phyloP scores from a whole-genome alignment of 1,284 basidiomycete species.

The Pyrrhoderma noxium region DNA sequence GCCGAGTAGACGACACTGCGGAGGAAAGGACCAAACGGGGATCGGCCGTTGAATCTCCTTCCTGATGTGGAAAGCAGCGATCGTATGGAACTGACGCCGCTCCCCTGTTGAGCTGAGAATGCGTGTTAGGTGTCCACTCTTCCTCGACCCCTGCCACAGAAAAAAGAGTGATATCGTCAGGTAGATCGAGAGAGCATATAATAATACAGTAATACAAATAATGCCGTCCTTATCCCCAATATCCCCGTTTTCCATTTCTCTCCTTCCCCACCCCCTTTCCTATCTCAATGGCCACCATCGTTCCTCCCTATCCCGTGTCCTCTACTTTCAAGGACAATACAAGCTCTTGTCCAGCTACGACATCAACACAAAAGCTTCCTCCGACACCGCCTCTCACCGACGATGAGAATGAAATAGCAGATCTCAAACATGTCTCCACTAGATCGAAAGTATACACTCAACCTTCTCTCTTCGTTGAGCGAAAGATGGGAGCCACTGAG shows the following conservation, averaged over 20 bases:
- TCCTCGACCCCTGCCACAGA: neutral
- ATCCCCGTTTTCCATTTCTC: neutral
- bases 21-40: neutral
- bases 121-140: neutral
- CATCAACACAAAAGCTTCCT: neutral
- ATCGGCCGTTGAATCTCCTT: too few relatives aligned
- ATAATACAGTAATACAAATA: neutral
- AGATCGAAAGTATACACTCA: neutral
- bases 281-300: neutral
- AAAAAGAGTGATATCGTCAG: neutral
- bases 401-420: conserved; percentile 7
- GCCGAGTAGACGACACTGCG: neutral
- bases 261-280: neutral
- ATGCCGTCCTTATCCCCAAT: neutral
- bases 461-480: conserved; percentile 27
- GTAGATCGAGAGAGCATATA: neutral
- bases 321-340: neutral
- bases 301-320: neutral
- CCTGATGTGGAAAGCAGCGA: too few relatives aligned
- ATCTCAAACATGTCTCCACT: conserved; percentile 2
- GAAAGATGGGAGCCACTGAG: conserved; percentile 57
- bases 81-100: neutral
- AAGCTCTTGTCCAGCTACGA: neutral
- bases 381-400: conserved; percentile 14
- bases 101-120: neutral